Base-by-base conservation (phyloP, 2,329 filamentous ascomycete species). In the Arthrobotrys entomopaga region DNA sequence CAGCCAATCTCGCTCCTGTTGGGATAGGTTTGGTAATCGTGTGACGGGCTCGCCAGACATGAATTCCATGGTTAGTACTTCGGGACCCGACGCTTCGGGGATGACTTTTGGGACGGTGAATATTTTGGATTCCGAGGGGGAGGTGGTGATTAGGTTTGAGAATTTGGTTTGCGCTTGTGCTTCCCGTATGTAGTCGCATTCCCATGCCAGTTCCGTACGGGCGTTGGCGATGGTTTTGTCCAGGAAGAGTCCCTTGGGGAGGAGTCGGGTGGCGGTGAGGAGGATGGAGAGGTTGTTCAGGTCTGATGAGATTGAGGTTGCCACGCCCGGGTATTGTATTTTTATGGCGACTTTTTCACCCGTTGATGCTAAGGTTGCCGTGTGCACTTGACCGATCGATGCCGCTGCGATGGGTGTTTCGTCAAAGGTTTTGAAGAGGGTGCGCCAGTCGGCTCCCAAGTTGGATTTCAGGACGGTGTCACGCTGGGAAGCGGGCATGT, bases 171-270 rank as follows among this genome's bases (percentile, higher is more conserved):
- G 92, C 79, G 91, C 95, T 78, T 89, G 85, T 2, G 93, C 93
- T 84, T 99, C 95, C 56, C 95, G 90, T 67, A 88, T 82, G 81
- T 99, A 99, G 83, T 99, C 92, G 80, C 94, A 98, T 83, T 99
- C 95, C 95, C 95, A 99, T 2, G 88, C 93, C 2, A 99, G 87
- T 81, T 99, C 95, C 1, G 88, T 89, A 8, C 95, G 88, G 2
- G 95, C 94, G 80, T 99, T 99, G 77, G 91, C 93, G 77, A 99
- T 98, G 0, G 95, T 99, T 82, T 96, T 97, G 83, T 99, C 91
- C 6, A 99, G 88, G 80, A 95, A 99, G 0, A 99, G 85, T 0
- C 95, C 95, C 80, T 91, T 93, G 0, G 95, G 96, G 0, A 99
- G 86, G 24, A 99, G 87, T 67, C 91, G 89, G 3, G 93, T 96